Evolutionary conservation across 495 filamentous ascomycete species (phyloP).

Genomic region (Talaromyces ruber): DNA sequence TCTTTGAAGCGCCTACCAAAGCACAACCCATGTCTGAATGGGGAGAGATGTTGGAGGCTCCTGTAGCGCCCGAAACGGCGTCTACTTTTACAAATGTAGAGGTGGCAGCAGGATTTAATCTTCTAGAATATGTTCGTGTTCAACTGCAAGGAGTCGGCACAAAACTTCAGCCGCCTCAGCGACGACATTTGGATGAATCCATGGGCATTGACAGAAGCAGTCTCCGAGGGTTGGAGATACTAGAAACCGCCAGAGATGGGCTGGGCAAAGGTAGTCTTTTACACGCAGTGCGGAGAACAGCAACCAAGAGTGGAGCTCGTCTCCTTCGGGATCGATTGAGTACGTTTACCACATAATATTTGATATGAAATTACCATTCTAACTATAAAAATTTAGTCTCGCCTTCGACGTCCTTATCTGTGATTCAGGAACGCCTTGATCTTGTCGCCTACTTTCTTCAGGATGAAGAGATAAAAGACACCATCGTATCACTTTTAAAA

Average conservation of each 20-base stretch:
- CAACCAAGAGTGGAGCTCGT: conserved; percentile 82
- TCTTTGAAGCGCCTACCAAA: conserved; percentile 25
- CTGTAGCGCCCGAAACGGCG: conserved; percentile 30
- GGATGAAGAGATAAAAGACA: conserved; percentile 54
- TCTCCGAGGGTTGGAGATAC: conserved; percentile 81
- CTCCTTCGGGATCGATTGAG: conserved; percentile 77
- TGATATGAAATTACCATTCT: background rate
- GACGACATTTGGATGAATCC: conserved; percentile 60
- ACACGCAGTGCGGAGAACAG: conserved; percentile 78
- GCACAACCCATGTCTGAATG: conserved; percentile 51
- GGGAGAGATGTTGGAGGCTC: conserved; percentile 66
- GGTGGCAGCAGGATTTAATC: conserved; percentile 56
- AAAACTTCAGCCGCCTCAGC: conserved; percentile 75
- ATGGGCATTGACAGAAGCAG: conserved; percentile 91
- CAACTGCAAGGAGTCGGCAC: conserved; percentile 71
- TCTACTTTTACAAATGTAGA: conserved; percentile 38
- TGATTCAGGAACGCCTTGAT: conserved; percentile 75
- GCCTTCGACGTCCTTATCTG: conserved; percentile 72
- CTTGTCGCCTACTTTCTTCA: conserved; percentile 67
- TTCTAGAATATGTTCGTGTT: conserved; percentile 76
- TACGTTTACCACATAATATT: conserved; percentile 23
- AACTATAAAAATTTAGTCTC: conserved; percentile 38
- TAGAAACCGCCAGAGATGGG: conserved; percentile 69
- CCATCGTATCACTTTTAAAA: conserved; percentile 57
- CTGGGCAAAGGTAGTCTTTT: conserved; percentile 73